Percentiles rank a stretch among this genome's conserved stretches.
These are phyloP conservation scores for Beauveria caledonica DNA, from an alignment of 2,329 filamentous ascomycete species.

Conservation along the genomic window DNA sequence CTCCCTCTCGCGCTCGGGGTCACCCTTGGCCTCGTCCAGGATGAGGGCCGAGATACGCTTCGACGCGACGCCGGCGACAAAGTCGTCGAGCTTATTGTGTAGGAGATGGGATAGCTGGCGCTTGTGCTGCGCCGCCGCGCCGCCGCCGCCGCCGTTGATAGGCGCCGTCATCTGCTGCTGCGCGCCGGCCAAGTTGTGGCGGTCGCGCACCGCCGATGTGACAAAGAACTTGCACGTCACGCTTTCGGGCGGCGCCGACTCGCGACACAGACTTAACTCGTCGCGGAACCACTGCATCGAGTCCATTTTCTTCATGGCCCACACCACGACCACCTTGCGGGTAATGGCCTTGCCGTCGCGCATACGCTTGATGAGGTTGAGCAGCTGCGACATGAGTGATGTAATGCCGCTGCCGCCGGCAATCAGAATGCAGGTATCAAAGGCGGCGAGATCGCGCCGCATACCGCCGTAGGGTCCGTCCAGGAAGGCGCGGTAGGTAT, in stretches of 20 bases:
- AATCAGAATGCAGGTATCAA: conserved; percentile 88
- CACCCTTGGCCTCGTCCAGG: conserved; percentile 69
- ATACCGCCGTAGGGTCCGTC: conserved; percentile 95
- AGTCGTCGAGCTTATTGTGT: conserved; percentile 80
- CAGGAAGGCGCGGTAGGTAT: conserved; percentile 85
- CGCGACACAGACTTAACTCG: conserved; percentile 83
- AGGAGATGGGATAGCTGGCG: conserved; percentile 66
- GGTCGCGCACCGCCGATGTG: conserved; percentile 52
- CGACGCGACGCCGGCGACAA: conserved; percentile 77
- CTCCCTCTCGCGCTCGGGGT: conserved; percentile 70
- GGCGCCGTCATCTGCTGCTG: conserved; percentile 37
- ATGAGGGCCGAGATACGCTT: conserved; percentile 83
- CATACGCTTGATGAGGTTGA: conserved; percentile 95
- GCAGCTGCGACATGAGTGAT: conserved; percentile 79
- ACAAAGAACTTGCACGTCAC: conserved; percentile 94
- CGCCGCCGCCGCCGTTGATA: conserved; percentile 14
- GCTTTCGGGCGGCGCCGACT: conserved; percentile 78
- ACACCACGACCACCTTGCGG: conserved; percentile 83
- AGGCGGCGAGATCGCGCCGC: conserved; percentile 80
- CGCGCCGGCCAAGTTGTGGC: conserved; percentile 20
- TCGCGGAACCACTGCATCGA: conserved; percentile 98
- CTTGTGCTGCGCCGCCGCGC: conserved; percentile 13
- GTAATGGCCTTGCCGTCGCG: conserved; percentile 90
- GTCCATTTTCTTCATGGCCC: conserved; percentile 84
- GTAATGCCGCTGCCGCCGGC: conserved; percentile 94